Evolutionary conservation across 148 eudicot species (phyloP), one percentile per base, ranked within the genome.

Genomic region (Persicaria maculosa): DNA sequence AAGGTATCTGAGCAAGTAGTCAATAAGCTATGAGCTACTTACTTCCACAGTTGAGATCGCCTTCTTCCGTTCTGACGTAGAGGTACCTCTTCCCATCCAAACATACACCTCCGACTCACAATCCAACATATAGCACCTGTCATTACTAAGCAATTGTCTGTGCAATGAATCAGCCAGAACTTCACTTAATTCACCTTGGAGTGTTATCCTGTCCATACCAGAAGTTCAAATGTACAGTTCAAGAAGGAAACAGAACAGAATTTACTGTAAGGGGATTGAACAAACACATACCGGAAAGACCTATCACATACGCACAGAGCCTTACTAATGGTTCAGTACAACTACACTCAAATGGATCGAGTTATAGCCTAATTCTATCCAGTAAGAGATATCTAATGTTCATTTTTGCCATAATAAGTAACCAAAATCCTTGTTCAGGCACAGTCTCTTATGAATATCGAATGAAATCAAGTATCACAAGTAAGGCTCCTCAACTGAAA

Each of bases 81-180:
- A 82, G 48, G 92, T 87, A 71, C 68, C 73, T 77, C 84, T 91
- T 69, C 97, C 97, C 85, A 88, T 82, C 97, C 97, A 91, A 72
- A 84, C 83, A 86, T 79, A 87, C 69, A 89, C 80, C 62, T 91
- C 88, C 44, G 79, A 0, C 79, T 81, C 91, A 54, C 88, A 87
- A 57, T 91, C 97, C 80, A 91, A 75, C 78, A 91, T 77, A 68
- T 89, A 91, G 82, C 97, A 89, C 76, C 81, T 85, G 77, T 85
- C 82, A 74, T 88, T 81, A 64, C 58, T 72, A 50, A 91, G 85
- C 80, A 87, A 62, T 72, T 84, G 87, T 80, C 82, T 86, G 47
- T 74, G 72, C 78, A 86, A 71, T 48, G 82, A 73, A 71, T 72
- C 85, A 74, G 79, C 74, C 19, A 58, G 80, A 74, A 50, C 43